Evolutionary conservation across 805 yeast genomes (phyloP).

Genomic region (Saccharomycopsis babjevae): DNA sequence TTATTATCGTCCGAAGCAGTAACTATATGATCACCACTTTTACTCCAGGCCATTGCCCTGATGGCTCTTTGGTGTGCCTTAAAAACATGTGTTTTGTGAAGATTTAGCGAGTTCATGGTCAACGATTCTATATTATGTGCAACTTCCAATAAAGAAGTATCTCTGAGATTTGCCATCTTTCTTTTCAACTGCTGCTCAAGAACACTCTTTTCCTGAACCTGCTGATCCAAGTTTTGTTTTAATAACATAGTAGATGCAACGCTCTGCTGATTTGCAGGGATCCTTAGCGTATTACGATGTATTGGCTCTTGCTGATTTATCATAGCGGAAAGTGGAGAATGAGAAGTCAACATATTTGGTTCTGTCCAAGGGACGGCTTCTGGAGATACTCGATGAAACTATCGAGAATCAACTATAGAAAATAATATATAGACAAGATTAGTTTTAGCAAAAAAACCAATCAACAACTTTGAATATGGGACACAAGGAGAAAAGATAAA

Average conservation of each 20-base stretch:
- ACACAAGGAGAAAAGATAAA: no score
- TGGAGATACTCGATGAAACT: no score
- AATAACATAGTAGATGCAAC: neutral
- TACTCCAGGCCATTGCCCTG: conserved; percentile 57
- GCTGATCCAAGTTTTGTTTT: neutral
- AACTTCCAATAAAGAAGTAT: conserved; percentile 2
- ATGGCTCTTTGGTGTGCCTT: conserved; percentile 57
- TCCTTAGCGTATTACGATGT: neutral
- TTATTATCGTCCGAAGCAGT: conserved; percentile 84
- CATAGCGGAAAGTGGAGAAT: neutral
- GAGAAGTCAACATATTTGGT: neutral
- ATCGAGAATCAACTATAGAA: no score
- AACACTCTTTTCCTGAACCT: neutral
- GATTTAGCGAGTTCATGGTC: conserved; percentile 2
- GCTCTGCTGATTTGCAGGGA: neutral
- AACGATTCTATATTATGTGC: conserved; percentile 2
- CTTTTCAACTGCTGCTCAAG: conserved; percentile 9
- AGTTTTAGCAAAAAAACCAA: no score
- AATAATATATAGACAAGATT: no score
- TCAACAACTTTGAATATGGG: no score
- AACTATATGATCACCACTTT: conserved; percentile 47
- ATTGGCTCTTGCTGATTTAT: neutral
- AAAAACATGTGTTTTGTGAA: conserved; percentile 2
- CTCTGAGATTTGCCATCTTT: conserved; percentile 6
- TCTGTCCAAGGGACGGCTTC: neutral